phyloP scores from a whole-genome alignment of 495 filamentous ascomycete genomes.

The Aspergillus indologenus region DNA sequence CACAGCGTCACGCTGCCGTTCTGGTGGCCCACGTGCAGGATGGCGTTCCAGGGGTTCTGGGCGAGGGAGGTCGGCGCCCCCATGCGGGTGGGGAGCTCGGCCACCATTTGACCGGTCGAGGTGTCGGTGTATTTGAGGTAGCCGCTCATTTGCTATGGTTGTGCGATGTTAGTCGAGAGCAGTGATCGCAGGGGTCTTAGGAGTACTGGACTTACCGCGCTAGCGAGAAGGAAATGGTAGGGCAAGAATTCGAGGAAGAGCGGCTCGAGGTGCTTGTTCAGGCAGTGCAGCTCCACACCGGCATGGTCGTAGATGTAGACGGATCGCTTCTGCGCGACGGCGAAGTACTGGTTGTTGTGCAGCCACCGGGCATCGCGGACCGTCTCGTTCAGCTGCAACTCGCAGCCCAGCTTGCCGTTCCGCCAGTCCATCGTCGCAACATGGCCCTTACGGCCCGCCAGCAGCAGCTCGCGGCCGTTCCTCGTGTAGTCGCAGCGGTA shows the following conservation, averaged over 20 bases:
- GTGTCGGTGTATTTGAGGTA: slow-evolving; percentile 93
- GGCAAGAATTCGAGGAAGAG: slow-evolving; percentile 92
- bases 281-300: slow-evolving; percentile 87
- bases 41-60: slow-evolving; percentile 88
- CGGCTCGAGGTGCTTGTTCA: slow-evolving; percentile 88
- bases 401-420: slow-evolving; percentile 82
- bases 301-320: slow-evolving; percentile 90
- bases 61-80: slow-evolving; percentile 80
- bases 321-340: slow-evolving; percentile 96
- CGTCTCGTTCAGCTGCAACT: slow-evolving; percentile 86
- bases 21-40: slow-evolving; percentile 87
- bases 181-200: no score
- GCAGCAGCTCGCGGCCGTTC: slow-evolving; percentile 78
- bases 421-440: slow-evolving; percentile 97
- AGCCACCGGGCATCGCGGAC: slow-evolving; percentile 87
- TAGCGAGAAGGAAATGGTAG: slow-evolving; percentile 91
- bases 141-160: slow-evolving; percentile 67
- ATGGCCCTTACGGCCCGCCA: slow-evolving; percentile 92
- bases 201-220: slow-evolving; percentile 55
- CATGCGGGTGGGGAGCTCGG: slow-evolving; percentile 75
- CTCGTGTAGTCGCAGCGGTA: slow-evolving; percentile 84
- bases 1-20: slow-evolving; percentile 92
- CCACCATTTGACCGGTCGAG: slow-evolving; percentile 81
- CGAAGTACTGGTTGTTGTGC: slow-evolving; percentile 94
- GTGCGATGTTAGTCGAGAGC: slow-evolving; percentile 7